phyloP scores from a whole-genome alignment of 257 asterid species.

The Petunia axillaris region DNA sequence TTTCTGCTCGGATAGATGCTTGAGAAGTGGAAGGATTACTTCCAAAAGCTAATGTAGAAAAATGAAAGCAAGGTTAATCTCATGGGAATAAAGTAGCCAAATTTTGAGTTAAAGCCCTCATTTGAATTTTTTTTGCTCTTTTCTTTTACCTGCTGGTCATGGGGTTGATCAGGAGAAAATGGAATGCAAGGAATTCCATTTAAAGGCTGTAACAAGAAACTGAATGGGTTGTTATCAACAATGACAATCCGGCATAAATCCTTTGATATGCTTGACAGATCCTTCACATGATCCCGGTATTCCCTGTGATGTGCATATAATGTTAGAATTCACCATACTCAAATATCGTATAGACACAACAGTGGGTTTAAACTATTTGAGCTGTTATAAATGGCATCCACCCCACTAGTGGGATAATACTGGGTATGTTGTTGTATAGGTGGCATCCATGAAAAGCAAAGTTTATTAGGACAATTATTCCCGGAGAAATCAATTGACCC shows the following conservation, averaged over 20 bases:
- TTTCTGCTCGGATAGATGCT: conserved; percentile 79
- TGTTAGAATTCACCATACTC: background rate
- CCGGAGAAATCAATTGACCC: background rate
- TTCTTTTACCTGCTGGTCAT: conserved; percentile 70
- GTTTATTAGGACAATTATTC: background rate
- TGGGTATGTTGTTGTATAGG: no score
- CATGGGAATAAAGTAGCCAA: background rate
- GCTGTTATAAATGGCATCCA: no score
- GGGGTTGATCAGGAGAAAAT: conserved; percentile 68
- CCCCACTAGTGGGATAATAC: no score
- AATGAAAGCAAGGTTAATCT: conserved; percentile 22
- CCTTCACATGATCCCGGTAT: conserved; percentile 91
- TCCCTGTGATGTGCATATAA: conserved; percentile 53
- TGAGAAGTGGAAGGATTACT: conserved; percentile 91
- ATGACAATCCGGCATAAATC: conserved; percentile 76
- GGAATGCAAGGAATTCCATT: conserved; percentile 93
- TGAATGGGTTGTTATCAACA: conserved; percentile 95
- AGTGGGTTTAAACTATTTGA: background rate
- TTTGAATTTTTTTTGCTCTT: background rate
- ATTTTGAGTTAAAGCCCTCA: background rate
- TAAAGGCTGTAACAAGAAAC: conserved; percentile 90
- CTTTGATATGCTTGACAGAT: conserved; percentile 73
- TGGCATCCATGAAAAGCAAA: background rate
- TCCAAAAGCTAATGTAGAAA: conserved; percentile 65
- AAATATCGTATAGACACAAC: background rate